Conservation (phyloP, 139 green algal species). For the Chlamydomonas sphaeroides region DNA sequence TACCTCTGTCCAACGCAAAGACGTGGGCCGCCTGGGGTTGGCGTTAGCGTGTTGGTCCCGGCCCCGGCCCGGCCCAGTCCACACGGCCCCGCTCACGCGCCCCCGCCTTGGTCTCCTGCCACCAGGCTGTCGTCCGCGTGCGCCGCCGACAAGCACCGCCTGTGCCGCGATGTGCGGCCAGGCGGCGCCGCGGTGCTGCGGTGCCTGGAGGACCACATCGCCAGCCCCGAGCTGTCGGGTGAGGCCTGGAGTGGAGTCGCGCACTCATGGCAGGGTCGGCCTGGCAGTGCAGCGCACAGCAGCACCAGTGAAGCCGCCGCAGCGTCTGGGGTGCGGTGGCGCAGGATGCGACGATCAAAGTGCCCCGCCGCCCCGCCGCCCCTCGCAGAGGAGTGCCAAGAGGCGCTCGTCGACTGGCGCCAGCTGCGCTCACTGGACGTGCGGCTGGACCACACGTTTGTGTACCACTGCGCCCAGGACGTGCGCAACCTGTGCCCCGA, state of each 20-base stretch:
- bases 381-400: constrained; percentile 31
- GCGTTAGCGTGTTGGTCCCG: too few species aligned
- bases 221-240: constrained; percentile 33
- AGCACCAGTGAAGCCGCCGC: too few species aligned
- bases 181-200: constrained; percentile 44
- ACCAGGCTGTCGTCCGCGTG: constrained; percentile 45
- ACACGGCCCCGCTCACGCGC: too few species aligned
- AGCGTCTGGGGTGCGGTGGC: too few species aligned
- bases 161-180: constrained; percentile 52
- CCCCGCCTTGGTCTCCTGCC: too few species aligned
- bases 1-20: background rate
- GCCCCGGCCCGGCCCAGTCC: too few species aligned
- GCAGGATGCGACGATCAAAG: too few species aligned
- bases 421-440: constrained; percentile 48
- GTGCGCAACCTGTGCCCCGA: constrained; percentile 34
- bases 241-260: background rate
- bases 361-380: background rate
- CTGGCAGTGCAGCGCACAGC: too few species aligned
- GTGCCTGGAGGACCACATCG: constrained; percentile 51
- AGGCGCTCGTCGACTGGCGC: constrained; percentile 8
- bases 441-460: constrained; percentile 48
- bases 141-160: constrained; percentile 46
- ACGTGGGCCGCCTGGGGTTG: too few species aligned
- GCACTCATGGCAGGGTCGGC: too few species aligned
- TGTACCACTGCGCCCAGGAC: constrained; percentile 12